Percentiles rank a stretch among this genome's conserved stretches.
phyloP scores from a whole-genome alignment of 805 yeast species.

The Ogataea saltuana region DNA sequence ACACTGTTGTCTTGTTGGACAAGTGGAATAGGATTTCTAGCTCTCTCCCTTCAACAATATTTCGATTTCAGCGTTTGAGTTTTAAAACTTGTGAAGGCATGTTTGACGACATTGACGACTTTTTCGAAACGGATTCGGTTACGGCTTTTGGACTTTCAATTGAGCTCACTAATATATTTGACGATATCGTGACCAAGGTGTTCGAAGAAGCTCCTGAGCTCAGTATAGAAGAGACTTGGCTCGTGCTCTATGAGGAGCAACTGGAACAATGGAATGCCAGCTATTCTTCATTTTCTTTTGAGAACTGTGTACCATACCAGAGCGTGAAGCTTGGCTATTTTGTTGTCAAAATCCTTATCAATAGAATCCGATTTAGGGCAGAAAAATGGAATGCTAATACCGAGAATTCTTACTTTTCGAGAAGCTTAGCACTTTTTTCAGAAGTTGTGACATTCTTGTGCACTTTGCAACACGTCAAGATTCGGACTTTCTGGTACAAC shows the following conservation, averaged over 20 bases:
- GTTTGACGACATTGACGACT: conserved; percentile 13
- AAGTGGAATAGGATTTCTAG: conserved; percentile 11
- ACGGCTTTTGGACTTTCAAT: conserved; percentile 4
- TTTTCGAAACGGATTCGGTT: conserved; percentile 5
- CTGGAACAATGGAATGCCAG: conserved; percentile 4
- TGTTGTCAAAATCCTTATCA: conserved; percentile 7
- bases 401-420: conserved; percentile 1
- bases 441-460: conserved; percentile 7
- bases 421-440: conserved; percentile 1
- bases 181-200: conserved; percentile 1
- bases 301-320: conserved; percentile 10
- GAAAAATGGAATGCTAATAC: conserved; percentile 7
- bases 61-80: background rate
- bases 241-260: background rate
- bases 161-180: conserved; percentile 8
- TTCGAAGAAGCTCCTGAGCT: background rate
- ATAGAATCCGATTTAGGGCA: conserved; percentile 1
- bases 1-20: conserved; percentile 8
- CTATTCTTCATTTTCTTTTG: conserved; percentile 4
- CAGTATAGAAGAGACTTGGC: background rate
- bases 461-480: conserved; percentile 4
- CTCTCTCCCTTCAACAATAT: conserved; percentile 10
- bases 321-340: conserved; percentile 4
- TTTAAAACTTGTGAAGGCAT: background rate
- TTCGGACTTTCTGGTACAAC: conserved; percentile 12